These are phyloP conservation scores for Neurospora pannonica DNA, from an alignment of 495 filamentous ascomycete genomes.

Conservation along the genomic window DNA sequence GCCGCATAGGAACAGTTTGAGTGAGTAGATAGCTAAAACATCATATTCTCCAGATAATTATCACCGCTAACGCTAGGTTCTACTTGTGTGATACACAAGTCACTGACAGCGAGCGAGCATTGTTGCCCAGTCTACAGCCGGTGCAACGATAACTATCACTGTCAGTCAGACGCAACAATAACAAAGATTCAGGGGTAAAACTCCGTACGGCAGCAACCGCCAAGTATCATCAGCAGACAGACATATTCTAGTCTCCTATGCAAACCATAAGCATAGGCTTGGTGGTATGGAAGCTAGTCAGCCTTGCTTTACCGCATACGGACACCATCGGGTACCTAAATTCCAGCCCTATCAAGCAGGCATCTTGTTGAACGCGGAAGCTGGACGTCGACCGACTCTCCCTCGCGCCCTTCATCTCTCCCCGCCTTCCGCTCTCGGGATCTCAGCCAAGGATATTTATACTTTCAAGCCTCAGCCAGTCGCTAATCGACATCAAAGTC, in stretches of 20 bases:
- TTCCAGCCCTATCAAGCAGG: not conserved
- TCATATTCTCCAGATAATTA: not conserved
- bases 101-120: not conserved
- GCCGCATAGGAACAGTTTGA: too few species aligned
- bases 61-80: too few species aligned
- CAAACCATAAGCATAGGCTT: not conserved
- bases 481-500: not conserved
- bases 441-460: too few species aligned
- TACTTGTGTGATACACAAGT: not conserved
- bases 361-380: not conserved
- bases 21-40: not conserved
- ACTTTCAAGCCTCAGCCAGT: too few species aligned
- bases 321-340: not conserved
- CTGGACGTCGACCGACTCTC: not conserved
- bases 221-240: not conserved
- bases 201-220: not conserved
- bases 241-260: not conserved
- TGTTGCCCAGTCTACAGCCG: not conserved
- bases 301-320: not conserved
- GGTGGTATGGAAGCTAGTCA: not conserved
- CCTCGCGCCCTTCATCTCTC: not conserved
- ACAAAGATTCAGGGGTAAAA: not conserved
- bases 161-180: not conserved
- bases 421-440: not conserved
- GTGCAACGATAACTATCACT: not conserved